Base-by-base conservation (phyloP, 2,329 filamentous ascomycete genomes). In the Tolypocladium inflatum region DNA sequence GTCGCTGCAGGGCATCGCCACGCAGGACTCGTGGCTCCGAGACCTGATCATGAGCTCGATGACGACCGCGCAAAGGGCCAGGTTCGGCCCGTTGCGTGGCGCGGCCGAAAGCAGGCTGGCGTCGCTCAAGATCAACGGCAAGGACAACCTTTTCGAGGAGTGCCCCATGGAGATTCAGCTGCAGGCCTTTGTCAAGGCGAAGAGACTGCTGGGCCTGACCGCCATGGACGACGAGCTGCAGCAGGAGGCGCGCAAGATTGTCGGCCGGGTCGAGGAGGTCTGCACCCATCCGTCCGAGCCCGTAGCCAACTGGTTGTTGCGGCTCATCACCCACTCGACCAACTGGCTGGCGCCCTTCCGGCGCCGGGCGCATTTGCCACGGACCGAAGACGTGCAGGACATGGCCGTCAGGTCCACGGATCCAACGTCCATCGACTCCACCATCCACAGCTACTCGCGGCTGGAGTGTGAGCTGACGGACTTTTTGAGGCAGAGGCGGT, bases 171-270 rank as follows among this genome's bases (percentile, higher is more conserved):
- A 85, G 66, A 67, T 67, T n/a, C 76, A 81, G 56, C 73, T 85
- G 26, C 77, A 77, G 6, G 76, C 80, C 52, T 84, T 79, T 63
- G 81, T 83, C 56, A 75, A 73, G 60, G 74, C 75, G 10, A 79
- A 77, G 66, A 70, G 72, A 54, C 64, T 83, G 58, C 68, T 86
- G 10, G 83, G 83, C n/a, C 65, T 86, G 63, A 84, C 80, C 0
- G 76, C 82, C 19, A 81, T 81, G 72, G 82, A 86, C 57, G 71
- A 78, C 6, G 83, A 86, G 68, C 75, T 87, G 19, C 83, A 86
- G 65, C 72, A 76, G 8, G 81, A 85, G 67, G 82, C 82, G 19
- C 83, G 82, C 63, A 77, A 75, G 26, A 81, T 86, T 53, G 72
- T 87, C 26, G 78, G 79, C 2, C 74, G 80, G n/a, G 75, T 81